phyloP scores from a whole-genome alignment of 768 basidiomycete genomes.

The Pulveroboletus sp. region DNA sequence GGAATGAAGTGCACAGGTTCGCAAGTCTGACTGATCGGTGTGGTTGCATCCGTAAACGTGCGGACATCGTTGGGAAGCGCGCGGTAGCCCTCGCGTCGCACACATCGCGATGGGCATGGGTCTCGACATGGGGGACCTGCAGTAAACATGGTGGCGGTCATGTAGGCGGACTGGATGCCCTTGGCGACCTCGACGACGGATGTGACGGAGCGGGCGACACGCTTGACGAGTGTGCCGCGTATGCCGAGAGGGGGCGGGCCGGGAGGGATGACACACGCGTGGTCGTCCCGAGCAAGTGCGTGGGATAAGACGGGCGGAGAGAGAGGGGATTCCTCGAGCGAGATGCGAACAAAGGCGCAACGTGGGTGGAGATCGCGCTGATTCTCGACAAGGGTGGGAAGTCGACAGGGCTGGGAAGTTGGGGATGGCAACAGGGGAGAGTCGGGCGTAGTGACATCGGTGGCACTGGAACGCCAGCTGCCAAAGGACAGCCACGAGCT shows the following conservation, averaged over 20 bases:
- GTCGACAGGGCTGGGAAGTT: conserved; percentile 21
- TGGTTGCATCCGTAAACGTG: conserved; percentile 32
- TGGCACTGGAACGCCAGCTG: conserved; percentile 38
- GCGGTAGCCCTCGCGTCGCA: conserved; percentile 41
- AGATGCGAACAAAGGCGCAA: conserved; percentile 32
- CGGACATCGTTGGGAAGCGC: conserved; percentile 42
- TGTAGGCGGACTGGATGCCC: conserved; percentile 57
- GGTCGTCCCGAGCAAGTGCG: conserved; percentile 15
- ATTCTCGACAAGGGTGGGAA: conserved; percentile 27
- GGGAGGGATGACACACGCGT: conserved; percentile 11
- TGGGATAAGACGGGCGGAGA: conserved; percentile 9
- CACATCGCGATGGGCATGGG: conserved; percentile 3
- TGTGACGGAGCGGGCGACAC: conserved; percentile 36
- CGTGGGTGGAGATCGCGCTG: conserved; percentile 38
- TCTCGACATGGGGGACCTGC: conserved; percentile 30
- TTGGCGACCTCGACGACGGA: conserved; percentile 51
- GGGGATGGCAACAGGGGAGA: conserved; percentile 34
- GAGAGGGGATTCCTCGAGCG: conserved; percentile 39
- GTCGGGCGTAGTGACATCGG: conserved; percentile 33
- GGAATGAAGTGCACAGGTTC: conserved; percentile 41
- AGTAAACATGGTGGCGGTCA: conserved; percentile 50
- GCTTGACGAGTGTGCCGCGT: conserved; percentile 18
- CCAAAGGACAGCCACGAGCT: conserved; percentile 44
- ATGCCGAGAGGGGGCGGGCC: conserved; percentile 5
- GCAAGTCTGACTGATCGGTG: conserved; percentile 9